These are phyloP conservation scores for Coemansia sp. DNA, from an alignment of 192 early-diverging fungal species.

Conservation along the genomic window DNA sequence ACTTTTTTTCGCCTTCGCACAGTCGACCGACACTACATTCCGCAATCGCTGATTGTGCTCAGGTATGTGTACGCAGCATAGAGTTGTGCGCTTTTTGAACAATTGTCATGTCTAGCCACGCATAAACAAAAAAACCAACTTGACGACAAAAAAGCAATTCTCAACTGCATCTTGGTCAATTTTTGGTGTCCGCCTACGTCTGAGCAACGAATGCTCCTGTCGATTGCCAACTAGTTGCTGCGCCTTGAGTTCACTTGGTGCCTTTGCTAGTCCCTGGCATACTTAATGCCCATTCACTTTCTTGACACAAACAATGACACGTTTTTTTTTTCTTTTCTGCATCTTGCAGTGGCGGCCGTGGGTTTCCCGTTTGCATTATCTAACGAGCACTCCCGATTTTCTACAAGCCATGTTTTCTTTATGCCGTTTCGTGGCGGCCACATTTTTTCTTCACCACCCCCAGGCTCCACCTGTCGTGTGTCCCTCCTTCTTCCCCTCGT, in stretches of 20 bases:
- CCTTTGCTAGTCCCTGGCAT: slow-evolving; percentile 1
- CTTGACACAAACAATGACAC: slow-evolving; percentile 1
- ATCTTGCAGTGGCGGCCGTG: slow-evolving; percentile 8
- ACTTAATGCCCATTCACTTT: background rate
- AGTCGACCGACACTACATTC: slow-evolving; percentile 9
- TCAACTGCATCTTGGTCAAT: background rate
- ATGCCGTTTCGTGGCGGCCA: slow-evolving; percentile 10
- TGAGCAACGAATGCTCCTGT: background rate
- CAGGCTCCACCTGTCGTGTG: background rate
- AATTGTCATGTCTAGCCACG: background rate
- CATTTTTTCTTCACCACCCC: background rate
- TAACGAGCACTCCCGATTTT: slow-evolving; percentile 1
- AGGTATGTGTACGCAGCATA: slow-evolving; percentile 2
- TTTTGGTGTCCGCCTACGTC: background rate
- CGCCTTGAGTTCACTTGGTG: background rate
- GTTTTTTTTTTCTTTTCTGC: background rate
- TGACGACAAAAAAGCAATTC: background rate
- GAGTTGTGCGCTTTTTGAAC: background rate
- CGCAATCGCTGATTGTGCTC: slow-evolving; percentile 6
- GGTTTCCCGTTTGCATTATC: slow-evolving; percentile 11
- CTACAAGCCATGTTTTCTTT: slow-evolving; percentile 23
- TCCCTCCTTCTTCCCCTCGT: background rate
- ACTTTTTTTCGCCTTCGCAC: background rate
- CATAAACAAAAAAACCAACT: too few relatives aligned
- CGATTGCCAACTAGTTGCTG: slow-evolving; percentile 7